These are phyloP conservation scores for Hawksworthiomyces lignivorus DNA, from an alignment of 2,329 filamentous ascomycete genomes.

Conservation along the genomic window DNA sequence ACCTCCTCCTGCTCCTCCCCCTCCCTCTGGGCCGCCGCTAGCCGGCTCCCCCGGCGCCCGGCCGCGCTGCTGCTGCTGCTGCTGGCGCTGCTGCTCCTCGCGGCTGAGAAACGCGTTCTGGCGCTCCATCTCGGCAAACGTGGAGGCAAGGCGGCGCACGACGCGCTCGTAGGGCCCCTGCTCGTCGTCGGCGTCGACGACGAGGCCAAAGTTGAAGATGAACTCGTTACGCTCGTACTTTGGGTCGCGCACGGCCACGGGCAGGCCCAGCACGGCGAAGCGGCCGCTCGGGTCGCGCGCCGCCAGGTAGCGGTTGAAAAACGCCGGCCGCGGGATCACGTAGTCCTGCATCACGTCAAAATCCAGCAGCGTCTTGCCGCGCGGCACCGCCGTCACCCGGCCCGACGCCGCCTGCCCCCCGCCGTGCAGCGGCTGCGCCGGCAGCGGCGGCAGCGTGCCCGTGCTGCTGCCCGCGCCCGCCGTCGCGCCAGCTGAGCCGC, in stretches of 20 bases:
- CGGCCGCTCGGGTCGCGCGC: conserved; percentile 63
- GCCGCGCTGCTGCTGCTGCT: not conserved
- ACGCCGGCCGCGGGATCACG: conserved; percentile 88
- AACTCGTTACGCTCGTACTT: conserved; percentile 90
- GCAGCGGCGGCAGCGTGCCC: conserved; percentile 36
- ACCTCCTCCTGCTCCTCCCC: no score
- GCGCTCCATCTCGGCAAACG: conserved; percentile 86
- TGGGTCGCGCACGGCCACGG: conserved; percentile 75
- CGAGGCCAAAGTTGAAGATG: conserved; percentile 95
- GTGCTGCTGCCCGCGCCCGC: no score
- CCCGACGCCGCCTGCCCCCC: not conserved
- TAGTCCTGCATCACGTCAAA: conserved; percentile 85
- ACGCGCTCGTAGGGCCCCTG: conserved; percentile 76
- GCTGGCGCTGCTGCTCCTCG: conserved; percentile 17
- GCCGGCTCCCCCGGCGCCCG: no score
- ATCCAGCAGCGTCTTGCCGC: conserved; percentile 52
- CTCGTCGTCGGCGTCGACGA: conserved; percentile 42
- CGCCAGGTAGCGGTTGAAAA: conserved; percentile 85
- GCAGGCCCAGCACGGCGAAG: conserved; percentile 77
- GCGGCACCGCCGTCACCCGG: not conserved
- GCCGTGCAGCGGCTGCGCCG: no score
- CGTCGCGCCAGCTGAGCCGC: no score
- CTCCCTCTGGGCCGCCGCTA: no score
- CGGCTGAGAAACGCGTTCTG: conserved; percentile 75
- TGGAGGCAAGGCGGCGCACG: conserved; percentile 73